Conservation (phyloP, 2,329 filamentous ascomycete genomes). For the Ophiostoma sp. region DNA sequence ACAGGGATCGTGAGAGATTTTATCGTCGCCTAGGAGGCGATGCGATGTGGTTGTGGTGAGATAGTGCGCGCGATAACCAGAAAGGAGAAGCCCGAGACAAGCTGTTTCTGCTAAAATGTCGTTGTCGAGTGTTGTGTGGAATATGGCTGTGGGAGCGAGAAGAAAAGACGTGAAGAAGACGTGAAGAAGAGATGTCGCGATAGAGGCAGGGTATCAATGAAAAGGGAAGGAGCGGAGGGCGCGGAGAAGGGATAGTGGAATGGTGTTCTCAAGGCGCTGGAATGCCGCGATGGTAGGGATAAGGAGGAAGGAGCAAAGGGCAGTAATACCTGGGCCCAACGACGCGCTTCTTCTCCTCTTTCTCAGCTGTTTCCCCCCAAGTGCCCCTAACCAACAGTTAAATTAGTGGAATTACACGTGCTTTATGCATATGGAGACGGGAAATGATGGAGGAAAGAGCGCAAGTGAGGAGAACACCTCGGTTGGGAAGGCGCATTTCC, state of each 20-base stretch:
- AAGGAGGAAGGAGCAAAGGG: slow-evolving; percentile 11
- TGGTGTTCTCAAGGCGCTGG: background rate
- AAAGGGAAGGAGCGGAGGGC: background rate
- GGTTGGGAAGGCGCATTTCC: slow-evolving; percentile 19
- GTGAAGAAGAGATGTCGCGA: background rate
- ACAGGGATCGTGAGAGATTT: background rate
- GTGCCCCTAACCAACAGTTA: background rate
- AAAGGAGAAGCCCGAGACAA: background rate
- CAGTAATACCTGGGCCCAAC: slow-evolving; percentile 1
- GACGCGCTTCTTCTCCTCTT: slow-evolving; percentile 12
- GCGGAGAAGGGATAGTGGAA: background rate
- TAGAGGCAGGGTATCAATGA: background rate
- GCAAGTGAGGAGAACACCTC: slow-evolving; percentile 19
- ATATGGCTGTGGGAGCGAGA: background rate
- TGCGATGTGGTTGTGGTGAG: background rate
- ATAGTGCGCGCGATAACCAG: background rate
- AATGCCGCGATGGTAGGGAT: background rate
- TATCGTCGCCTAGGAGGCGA: background rate
- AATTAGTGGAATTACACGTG: slow-evolving; percentile 21
- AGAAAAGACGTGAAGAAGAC: background rate
- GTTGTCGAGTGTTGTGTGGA: background rate
- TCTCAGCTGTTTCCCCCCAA: background rate
- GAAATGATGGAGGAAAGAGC: slow-evolving; percentile 12
- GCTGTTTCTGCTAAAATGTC: background rate
- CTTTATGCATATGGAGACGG: slow-evolving; percentile 14